phyloP scores from a whole-genome alignment of 2,329 filamentous ascomycete species.

The Penicillium verrucosum region DNA sequence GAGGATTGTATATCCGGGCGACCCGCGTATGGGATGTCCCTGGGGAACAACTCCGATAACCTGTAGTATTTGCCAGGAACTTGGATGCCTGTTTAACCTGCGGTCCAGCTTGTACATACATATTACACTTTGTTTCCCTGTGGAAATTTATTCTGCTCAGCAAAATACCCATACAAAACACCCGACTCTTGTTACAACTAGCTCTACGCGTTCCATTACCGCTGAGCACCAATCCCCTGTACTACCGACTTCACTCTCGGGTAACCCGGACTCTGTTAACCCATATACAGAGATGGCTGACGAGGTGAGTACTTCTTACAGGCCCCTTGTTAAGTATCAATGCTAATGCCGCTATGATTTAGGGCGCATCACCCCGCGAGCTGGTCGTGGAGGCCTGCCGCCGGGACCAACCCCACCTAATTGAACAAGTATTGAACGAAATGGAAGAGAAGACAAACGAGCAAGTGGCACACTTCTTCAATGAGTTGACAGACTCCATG shows the following conservation, averaged over 20 bases:
- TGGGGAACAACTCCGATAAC: slow-evolving; percentile 13
- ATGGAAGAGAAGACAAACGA: slow-evolving; percentile 57
- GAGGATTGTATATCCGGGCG: slow-evolving; percentile 14
- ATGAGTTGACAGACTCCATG: slow-evolving; percentile 78
- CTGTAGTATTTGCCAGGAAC: slow-evolving; percentile 3
- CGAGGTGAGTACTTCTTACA: slow-evolving; percentile 34
- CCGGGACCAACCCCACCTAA: slow-evolving; percentile 83
- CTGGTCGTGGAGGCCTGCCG: slow-evolving; percentile 89
- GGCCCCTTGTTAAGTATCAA: background rate
- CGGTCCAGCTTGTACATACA: slow-evolving; percentile 19
- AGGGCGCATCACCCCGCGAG: slow-evolving; percentile 85
- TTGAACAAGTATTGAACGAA: slow-evolving; percentile 67
- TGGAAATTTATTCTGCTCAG: background rate
- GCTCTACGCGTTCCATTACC: background rate
- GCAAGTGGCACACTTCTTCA: slow-evolving; percentile 73
- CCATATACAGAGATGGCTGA: slow-evolving; percentile 37
- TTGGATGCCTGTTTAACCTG: slow-evolving; percentile 1
- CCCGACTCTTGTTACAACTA: background rate
- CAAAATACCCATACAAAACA: background rate
- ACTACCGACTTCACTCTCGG: background rate
- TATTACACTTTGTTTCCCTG: background rate
- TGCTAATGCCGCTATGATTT: slow-evolving; percentile 9
- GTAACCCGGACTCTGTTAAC: background rate
- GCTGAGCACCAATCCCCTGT: background rate
- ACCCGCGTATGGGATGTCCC: slow-evolving; percentile 18